These are phyloP conservation scores for Dictyostelium brefeldianum DNA, from an alignment of 78 protist genomes.

Conservation along the genomic window DNA sequence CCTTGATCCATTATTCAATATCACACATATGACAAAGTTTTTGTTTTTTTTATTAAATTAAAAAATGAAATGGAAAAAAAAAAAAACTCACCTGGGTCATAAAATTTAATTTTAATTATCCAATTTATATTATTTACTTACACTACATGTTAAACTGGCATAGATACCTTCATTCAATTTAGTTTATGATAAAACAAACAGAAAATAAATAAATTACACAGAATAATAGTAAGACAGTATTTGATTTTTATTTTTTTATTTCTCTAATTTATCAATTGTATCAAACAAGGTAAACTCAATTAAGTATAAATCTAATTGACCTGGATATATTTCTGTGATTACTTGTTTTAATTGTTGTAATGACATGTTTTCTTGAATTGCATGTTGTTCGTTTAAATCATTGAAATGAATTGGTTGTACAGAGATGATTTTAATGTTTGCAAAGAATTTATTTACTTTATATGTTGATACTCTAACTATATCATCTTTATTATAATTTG, in stretches of 20 bases:
- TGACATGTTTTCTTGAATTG: constrained; percentile 24
- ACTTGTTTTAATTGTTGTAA: constrained; percentile 4
- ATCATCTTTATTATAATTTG: not conserved
- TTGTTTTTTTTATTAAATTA: not conserved
- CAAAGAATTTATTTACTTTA: constrained; percentile 1
- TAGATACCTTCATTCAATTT: no score
- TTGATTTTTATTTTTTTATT: not conserved
- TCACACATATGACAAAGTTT: not conserved
- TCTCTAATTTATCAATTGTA: not conserved
- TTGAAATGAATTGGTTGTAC: not conserved
- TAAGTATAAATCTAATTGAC: not conserved
- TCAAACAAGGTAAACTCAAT: constrained; percentile 1
- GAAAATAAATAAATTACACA: no score
- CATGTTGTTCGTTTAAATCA: constrained; percentile 6
- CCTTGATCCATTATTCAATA: constrained; percentile 62
- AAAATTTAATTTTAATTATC: no score
- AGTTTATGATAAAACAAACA: no score
- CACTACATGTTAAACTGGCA: no score
- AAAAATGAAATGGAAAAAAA: not conserved
- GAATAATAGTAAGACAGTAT: not conserved
- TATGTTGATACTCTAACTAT: not conserved
- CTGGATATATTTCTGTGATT: constrained; percentile 2
- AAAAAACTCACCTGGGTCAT: no score
- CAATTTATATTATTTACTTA: no score
- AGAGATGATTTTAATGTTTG: not conserved